Evolutionary conservation across 78 protist species (phyloP).

Genomic region (Guillardia theta): DNA sequence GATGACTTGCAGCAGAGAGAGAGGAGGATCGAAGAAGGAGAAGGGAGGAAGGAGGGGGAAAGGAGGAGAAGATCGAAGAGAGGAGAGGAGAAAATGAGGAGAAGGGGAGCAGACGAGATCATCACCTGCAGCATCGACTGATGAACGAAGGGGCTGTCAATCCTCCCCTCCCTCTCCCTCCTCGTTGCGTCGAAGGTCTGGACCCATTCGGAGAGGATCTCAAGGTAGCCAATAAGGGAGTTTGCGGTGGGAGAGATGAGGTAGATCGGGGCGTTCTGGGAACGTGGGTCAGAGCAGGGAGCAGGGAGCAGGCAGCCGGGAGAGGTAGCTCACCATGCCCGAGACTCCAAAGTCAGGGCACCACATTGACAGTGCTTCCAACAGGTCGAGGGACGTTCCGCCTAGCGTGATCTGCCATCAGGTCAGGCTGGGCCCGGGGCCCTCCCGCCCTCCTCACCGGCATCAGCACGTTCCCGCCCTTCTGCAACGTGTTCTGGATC

Average conservation of each 20-base stretch:
- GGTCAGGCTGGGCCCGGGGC: too few relatives aligned
- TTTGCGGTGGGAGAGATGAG: not conserved
- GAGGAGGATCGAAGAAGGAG: not conserved
- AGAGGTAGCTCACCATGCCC: not conserved
- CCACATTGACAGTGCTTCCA: too few relatives aligned
- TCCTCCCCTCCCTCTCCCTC: too few relatives aligned
- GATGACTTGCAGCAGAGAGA: not conserved
- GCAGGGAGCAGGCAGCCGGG: not conserved
- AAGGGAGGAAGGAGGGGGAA: not conserved
- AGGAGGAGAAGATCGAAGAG: not conserved
- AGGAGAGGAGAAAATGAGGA: not conserved
- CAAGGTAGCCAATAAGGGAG: not conserved
- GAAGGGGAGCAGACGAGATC: not conserved
- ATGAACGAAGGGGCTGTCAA: not conserved
- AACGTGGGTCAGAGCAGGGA: too few relatives aligned
- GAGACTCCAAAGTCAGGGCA: too few relatives aligned
- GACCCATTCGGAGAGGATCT: not conserved
- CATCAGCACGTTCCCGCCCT: not conserved
- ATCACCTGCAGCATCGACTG: not conserved
- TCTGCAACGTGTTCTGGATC: not conserved
- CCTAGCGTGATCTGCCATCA: too few relatives aligned
- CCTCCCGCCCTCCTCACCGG: too few relatives aligned
- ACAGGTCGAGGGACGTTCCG: too few relatives aligned
- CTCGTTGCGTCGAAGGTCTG: not conserved
- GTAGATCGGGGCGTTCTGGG: too few relatives aligned